Evolutionary conservation across 1,284 basidiomycete species (phyloP), one percentile per base, ranked within the genome.

Genomic region (Tilletia walkeri): DNA sequence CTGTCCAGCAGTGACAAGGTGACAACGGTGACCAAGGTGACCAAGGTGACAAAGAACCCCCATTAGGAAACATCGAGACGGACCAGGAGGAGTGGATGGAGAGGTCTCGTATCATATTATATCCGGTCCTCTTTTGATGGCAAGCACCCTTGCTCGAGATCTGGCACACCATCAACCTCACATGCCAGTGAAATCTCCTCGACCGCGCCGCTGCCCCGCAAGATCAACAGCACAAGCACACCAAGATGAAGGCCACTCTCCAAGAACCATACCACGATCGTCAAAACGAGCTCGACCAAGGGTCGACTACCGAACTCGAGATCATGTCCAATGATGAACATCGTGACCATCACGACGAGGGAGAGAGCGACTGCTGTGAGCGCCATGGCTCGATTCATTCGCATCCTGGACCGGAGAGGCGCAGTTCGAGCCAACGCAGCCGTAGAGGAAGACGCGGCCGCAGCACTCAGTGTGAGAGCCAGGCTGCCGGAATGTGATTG

Each of bases 381-480:
- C 36, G 36, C 59, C 36, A 63, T 7, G 36, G 38, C 36, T 18
- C 59, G 30, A 16, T 63, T 63, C 36, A 63, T 24, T 36, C 59
- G 59, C 59, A 41, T 41, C 36, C 59, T 6, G 34, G 24, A 38
- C 12, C 59, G 59, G 12, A 63, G 14, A 14, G 59, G 59, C 14
- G 59, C 59, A 24, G 59, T 63, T 9, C 59, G 30, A 2, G 59
- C 59, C 6, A 63, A 36, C 4, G 59, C 59, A 16, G 59, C 59
- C 12, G 59, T 36, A 2, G 38, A 41, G 59, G 59, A 63, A 14
- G 59, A n/a, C n/a, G n/a, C 59, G 10, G 59, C 38, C 12, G 59
- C 59, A 39, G 59, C 59, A 36, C 59, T 63, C 2, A 63, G 59
- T 14, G 59, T 63, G 36, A 63, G 59, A 9, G 59, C 59, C 16